Evolutionary conservation across 2,329 filamentous ascomycete genomes (phyloP), one percentile per base, ranked within the genome.

Genomic region (Ceratocystiopsis minuta): DNA sequence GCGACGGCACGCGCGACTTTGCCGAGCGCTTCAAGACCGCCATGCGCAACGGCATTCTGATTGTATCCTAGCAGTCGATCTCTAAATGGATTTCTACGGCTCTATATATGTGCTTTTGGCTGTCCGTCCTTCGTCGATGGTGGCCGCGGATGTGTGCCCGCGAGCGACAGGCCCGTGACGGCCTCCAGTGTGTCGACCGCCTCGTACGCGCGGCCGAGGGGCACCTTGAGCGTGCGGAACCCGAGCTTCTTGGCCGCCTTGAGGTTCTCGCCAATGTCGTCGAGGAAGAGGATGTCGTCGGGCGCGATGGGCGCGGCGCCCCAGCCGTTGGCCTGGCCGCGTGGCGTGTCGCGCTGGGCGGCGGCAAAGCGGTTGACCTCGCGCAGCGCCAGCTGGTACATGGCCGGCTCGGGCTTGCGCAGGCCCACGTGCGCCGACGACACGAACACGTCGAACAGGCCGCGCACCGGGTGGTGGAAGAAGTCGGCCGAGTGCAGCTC

Each of bases 231-330:
- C 0, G 88, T 96, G 43, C 68, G 61, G 57, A 96, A 78, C 0
- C 88, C 88, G 17, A 76, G 63, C 39, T 68, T 68, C 59, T 68
- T 81, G 1, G 77, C 90, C 37, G 70, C 78, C 64, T 87, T 90
- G 44, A 96, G 59, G 56, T 98, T 98, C 59, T 87, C 78, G 2
- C 90, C 90, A 56, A 98, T 94, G 52, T 95, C 87, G 56, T 95
- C 90, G 39, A 95, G 60, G 56, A 98, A 98, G 5, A 93, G 60
- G 37, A 95, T 65, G 43, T 95, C 84, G 1, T 63, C 62, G 0
- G 79, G 62, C 43, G 62, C 57, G 10, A 92, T 64, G 0, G 68
- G 63, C 6, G 62, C 59, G 15, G 57, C 58, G 24, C 24, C 24
- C 64, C 68, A 70, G 4, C 66, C 67, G 33, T 59, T 49, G 10